phyloP scores from a whole-genome alignment of 2,329 filamentous ascomycete genomes.

The Thielaviopsis musarum region DNA sequence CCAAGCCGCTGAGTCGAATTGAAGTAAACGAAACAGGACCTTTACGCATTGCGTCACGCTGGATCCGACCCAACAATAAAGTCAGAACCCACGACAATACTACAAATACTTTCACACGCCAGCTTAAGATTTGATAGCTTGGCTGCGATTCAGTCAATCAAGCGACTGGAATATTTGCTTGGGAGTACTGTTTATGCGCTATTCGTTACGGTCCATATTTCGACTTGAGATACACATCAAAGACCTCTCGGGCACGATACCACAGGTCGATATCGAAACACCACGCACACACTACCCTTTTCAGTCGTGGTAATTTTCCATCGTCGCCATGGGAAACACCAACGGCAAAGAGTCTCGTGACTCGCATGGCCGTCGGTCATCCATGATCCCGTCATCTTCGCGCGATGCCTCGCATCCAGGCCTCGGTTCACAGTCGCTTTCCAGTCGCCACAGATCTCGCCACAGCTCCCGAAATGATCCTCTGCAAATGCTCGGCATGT shows the following conservation, averaged over 20 bases:
- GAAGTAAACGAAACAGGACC: background rate
- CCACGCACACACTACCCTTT: background rate
- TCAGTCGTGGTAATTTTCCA: slow-evolving; percentile 3
- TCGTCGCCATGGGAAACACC: slow-evolving; percentile 22
- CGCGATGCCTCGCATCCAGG: background rate
- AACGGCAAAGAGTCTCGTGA: slow-evolving; percentile 25
- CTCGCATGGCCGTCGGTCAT: slow-evolving; percentile 5
- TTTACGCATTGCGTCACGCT: background rate
- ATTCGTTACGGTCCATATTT: background rate
- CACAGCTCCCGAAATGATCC: slow-evolving; percentile 20
- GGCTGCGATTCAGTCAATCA: background rate
- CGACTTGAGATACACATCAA: background rate
- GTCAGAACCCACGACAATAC: background rate
- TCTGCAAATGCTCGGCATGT: background rate
- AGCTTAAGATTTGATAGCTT: background rate
- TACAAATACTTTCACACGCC: background rate
- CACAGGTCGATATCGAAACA: background rate
- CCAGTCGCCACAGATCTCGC: slow-evolving; percentile 12
- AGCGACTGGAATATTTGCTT: background rate
- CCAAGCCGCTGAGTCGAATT: background rate
- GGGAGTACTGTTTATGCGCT: background rate
- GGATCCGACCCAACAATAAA: background rate
- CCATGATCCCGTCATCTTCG: slow-evolving; percentile 1
- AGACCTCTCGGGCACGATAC: background rate
- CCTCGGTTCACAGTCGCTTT: slow-evolving; percentile 20